A percentile compares a stretch with the other conserved stretches of the same genome.
Evolutionary conservation across 2,329 filamentous ascomycete species (phyloP).

Genomic region (Phyllosticta citribraziliensis): DNA sequence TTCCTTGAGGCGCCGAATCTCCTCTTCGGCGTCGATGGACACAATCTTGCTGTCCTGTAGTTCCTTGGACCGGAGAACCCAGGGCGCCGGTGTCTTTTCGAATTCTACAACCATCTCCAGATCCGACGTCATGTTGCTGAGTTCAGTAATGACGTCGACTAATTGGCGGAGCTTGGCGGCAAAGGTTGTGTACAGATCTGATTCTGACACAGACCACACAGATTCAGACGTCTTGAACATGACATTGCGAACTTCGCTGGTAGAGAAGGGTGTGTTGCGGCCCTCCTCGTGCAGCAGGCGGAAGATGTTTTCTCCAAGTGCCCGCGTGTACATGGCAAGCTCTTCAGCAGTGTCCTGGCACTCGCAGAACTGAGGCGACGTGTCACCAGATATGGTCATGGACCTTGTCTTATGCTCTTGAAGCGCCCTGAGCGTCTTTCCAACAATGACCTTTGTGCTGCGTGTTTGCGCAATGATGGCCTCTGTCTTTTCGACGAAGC

Average conservation of each 20-base stretch:
- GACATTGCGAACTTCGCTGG: conserved; percentile 9
- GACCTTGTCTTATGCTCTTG: conserved; percentile 69
- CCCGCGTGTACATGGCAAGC: conserved; percentile 56
- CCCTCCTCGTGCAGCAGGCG: conserved; percentile 61
- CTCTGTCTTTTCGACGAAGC: conserved; percentile 63
- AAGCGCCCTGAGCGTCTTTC: conserved; percentile 66
- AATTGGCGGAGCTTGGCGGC: conserved; percentile 56
- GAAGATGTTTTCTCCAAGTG: conserved; percentile 58
- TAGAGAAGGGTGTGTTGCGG: conserved; percentile 30
- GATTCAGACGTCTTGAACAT: conserved; percentile 5
- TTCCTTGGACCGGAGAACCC: conserved; percentile 72
- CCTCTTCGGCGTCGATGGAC: conserved; percentile 74
- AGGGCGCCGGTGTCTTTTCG: conserved; percentile 65
- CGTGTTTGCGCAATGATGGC: conserved; percentile 63
- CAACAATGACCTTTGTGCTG: conserved; percentile 72
- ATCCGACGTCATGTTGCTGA: conserved; percentile 50
- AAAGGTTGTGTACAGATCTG: conserved; percentile 62
- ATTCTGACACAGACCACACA: conserved; percentile 44
- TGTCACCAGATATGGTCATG: conserved; percentile 61
- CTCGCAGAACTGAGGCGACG: conserved; percentile 58
- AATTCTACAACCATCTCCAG: conserved; percentile 43
- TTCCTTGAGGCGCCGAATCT: conserved; percentile 69
- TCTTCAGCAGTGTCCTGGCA: conserved; percentile 56
- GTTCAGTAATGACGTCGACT: conserved; percentile 55
- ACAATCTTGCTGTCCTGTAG: conserved; percentile 73